Percentiles rank a stretch among this genome's conserved stretches.
Evolutionary conservation across 129 eudicot genomes (phyloP).

Genomic region (Chrysanthemum makinoi): DNA sequence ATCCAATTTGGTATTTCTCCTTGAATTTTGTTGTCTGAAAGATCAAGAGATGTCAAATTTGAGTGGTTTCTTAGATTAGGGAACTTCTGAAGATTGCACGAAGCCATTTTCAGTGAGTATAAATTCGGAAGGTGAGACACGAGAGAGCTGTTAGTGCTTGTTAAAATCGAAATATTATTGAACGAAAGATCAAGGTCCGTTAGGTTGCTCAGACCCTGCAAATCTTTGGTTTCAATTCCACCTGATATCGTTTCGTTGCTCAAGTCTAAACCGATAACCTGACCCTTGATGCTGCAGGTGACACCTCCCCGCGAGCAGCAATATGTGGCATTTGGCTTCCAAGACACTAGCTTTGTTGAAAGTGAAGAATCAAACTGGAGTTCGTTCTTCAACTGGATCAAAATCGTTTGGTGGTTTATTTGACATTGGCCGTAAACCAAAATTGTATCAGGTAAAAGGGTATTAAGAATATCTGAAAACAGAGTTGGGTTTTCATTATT

Average conservation of each 20-base stretch:
- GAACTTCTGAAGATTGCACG: too few species aligned
- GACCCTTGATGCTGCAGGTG: slow-evolving; percentile 33
- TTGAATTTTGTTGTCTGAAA: too few species aligned
- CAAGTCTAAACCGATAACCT: slow-evolving; percentile 44
- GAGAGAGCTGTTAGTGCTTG: too few species aligned
- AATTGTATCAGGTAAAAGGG: slow-evolving; percentile 7
- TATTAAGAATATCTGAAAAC: slow-evolving; percentile 10
- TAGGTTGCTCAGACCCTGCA: too few species aligned
- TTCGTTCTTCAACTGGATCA: slow-evolving; percentile 35
- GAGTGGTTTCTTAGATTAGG: too few species aligned
- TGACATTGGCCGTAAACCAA: slow-evolving; percentile 42
- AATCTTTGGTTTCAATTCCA: too few species aligned
- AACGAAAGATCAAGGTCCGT: too few species aligned
- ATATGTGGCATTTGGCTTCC: slow-evolving; percentile 38
- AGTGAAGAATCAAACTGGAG: slow-evolving; percentile 19
- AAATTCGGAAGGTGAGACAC: too few species aligned
- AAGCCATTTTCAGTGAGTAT: too few species aligned
- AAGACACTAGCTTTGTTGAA: slow-evolving; percentile 37
- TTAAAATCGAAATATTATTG: too few species aligned
- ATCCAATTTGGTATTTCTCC: too few species aligned
- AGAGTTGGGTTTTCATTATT: slow-evolving; percentile 33
- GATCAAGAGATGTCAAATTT: too few species aligned
- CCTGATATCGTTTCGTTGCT: slow-evolving; percentile 17
- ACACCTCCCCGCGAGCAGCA: slow-evolving; percentile 66
- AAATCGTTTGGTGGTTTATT: slow-evolving; percentile 21